Conservation (phyloP, 768 basidiomycete species). For the Suillus clintonianus region DNA sequence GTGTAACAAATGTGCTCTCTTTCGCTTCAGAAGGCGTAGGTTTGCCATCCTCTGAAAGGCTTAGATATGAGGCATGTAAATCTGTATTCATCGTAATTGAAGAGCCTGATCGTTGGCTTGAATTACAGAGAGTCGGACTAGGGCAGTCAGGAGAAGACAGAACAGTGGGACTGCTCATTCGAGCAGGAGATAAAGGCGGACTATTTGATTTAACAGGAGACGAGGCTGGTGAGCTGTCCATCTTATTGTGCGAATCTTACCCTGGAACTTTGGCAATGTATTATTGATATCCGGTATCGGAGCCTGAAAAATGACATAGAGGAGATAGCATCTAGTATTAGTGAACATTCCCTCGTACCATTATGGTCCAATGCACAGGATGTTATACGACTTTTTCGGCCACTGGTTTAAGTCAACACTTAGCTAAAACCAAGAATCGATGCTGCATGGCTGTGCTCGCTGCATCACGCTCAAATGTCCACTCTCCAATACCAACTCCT, state of each 20-base stretch:
- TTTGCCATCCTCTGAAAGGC: too few species aligned
- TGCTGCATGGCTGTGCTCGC: not conserved
- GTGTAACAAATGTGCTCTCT: too few species aligned
- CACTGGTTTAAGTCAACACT: not conserved
- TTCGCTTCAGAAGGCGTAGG: too few species aligned
- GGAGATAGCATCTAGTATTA: too few species aligned
- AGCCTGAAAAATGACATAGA: not conserved
- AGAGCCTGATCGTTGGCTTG: not conserved
- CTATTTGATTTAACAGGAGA: not conserved
- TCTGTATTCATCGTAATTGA: not conserved
- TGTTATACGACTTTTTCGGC: not conserved
- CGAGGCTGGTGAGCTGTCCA: not conserved
- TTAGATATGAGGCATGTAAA: not conserved
- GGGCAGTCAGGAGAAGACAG: not conserved
- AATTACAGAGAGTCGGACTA: not conserved
- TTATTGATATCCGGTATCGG: not conserved
- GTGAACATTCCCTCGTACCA: too few species aligned
- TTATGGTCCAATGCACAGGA: not conserved
- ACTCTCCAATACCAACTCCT: not conserved
- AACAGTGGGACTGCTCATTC: not conserved
- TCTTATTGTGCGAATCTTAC: not conserved
- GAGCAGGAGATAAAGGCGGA: not conserved
- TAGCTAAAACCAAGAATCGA: not conserved
- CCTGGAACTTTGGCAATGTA: not conserved
- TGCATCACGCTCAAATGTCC: not conserved